Evolutionary conservation across 2,329 filamentous ascomycete species (phyloP).

Genomic region (Pezicula rhizophila): DNA sequence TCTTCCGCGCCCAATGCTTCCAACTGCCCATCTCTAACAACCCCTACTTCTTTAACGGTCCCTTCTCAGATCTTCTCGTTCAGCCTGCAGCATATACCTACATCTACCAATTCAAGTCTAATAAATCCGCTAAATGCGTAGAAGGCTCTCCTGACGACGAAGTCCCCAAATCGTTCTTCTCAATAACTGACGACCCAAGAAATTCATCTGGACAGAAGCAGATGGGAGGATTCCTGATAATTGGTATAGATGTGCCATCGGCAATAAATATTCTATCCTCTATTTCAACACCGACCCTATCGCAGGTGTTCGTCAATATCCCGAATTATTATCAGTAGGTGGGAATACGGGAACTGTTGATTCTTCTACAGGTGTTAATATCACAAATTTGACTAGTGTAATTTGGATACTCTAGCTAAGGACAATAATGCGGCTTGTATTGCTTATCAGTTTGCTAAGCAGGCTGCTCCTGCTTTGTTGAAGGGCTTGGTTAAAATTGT

Average conservation of each 20-base stretch:
- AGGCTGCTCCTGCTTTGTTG: slow-evolving; percentile 36
- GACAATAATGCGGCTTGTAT: slow-evolving; percentile 43
- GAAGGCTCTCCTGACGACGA: slow-evolving; percentile 36
- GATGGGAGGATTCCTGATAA: slow-evolving; percentile 20
- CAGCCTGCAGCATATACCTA: slow-evolving; percentile 44
- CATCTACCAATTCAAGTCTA: slow-evolving; percentile 35
- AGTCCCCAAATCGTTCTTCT: slow-evolving; percentile 26
- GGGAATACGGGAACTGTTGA: slow-evolving; percentile 46
- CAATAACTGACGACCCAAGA: slow-evolving; percentile 19
- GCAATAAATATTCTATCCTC: slow-evolving; percentile 34
- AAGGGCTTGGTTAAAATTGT: slow-evolving; percentile 31
- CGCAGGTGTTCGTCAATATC: slow-evolving; percentile 32
- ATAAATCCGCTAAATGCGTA: slow-evolving; percentile 39
- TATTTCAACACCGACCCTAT: slow-evolving; percentile 34
- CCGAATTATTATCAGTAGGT: slow-evolving; percentile 39
- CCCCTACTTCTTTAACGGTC: slow-evolving; percentile 48
- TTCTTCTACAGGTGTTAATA: slow-evolving; percentile 41
- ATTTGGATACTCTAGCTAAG: slow-evolving; percentile 33
- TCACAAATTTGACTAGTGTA: slow-evolving; percentile 37
- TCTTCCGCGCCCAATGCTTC: slow-evolving; percentile 38
- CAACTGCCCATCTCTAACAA: slow-evolving; percentile 43
- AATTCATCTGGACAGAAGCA: slow-evolving; percentile 10
- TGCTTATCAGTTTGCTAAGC: slow-evolving; percentile 33
- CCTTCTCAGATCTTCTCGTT: slow-evolving; percentile 41
- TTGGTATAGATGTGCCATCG: slow-evolving; percentile 20